These are phyloP conservation scores for Plasmodium billcollinsi DNA, from an alignment of 169 alveolate species.

Conservation along the genomic window DNA sequence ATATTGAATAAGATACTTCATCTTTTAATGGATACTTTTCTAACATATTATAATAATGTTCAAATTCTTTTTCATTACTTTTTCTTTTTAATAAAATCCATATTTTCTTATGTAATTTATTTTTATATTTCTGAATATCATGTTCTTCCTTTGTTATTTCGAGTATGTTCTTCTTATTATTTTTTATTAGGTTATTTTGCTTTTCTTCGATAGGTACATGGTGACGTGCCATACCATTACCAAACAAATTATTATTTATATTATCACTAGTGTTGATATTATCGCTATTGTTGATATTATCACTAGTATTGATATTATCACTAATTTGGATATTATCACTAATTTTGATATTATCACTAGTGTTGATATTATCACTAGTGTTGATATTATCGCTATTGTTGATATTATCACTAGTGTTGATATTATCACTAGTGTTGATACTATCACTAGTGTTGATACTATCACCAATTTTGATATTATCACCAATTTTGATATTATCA, in stretches of 20 bases:
- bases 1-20: slow-evolving; percentile 61
- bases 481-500: neutral
- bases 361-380: too few relatives aligned
- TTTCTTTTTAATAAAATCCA: slow-evolving; percentile 32
- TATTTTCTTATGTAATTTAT: slow-evolving; percentile 48
- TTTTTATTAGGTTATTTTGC: too few relatives aligned
- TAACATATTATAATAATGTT: slow-evolving; percentile 12
- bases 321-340: too few relatives aligned
- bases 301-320: too few relatives aligned
- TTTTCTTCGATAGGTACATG: neutral
- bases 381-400: too few relatives aligned
- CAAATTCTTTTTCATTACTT: slow-evolving; percentile 55
- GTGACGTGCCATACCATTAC: too few relatives aligned
- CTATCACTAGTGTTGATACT: neutral
- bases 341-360: too few relatives aligned
- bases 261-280: neutral
- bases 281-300: neutral
- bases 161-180: neutral
- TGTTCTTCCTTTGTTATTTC: slow-evolving; percentile 62
- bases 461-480: too few relatives aligned
- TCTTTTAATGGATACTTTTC: slow-evolving; percentile 44
- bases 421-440: too few relatives aligned
- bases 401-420: too few relatives aligned
- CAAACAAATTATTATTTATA: too few relatives aligned
- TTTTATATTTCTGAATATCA: slow-evolving; percentile 62